Conservation (phyloP, 1,284 basidiomycete species). For the Kalmanozyma brasiliensis region DNA sequence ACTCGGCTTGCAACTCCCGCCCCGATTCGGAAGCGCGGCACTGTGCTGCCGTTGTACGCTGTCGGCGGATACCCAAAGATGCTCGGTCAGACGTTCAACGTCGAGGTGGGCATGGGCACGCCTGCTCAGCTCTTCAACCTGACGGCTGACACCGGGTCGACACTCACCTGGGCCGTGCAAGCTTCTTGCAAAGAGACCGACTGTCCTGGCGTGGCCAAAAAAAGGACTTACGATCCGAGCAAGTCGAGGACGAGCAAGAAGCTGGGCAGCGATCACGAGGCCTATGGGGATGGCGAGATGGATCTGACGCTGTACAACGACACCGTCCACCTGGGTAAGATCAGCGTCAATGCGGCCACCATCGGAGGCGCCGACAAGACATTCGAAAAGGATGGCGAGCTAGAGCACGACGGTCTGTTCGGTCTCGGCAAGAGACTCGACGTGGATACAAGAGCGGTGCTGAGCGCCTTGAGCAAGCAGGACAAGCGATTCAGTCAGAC, state of each 20-base stretch:
- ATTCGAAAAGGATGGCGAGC: slow-evolving; percentile 22
- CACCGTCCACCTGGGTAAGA: slow-evolving; percentile 9
- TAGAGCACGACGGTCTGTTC: slow-evolving; percentile 39
- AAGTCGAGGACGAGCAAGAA: slow-evolving; percentile 15
- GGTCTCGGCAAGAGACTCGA: slow-evolving; percentile 20
- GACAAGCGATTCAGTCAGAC: slow-evolving; percentile 5
- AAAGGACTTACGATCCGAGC: slow-evolving; percentile 18
- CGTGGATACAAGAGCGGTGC: slow-evolving; percentile 10
- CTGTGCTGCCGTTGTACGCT: slow-evolving; percentile 5
- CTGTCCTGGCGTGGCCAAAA: slow-evolving; percentile 19
- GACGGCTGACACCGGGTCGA: slow-evolving; percentile 42
- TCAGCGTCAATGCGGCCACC: slow-evolving; percentile 9
- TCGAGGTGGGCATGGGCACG: slow-evolving; percentile 24
- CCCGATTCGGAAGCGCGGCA: slow-evolving; percentile 12
- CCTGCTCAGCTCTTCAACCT: slow-evolving; percentile 29
- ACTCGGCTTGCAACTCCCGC: not conserved
- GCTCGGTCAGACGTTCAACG: slow-evolving; percentile 41
- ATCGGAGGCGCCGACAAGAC: slow-evolving; percentile 34
- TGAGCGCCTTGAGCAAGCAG: slow-evolving; percentile 12
- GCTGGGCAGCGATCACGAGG: slow-evolving; percentile 22
- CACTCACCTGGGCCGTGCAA: slow-evolving; percentile 30
- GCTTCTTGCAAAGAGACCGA: slow-evolving; percentile 18
- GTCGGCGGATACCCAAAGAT: slow-evolving; percentile 35
- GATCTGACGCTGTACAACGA: slow-evolving; percentile 28
- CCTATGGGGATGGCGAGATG: slow-evolving; percentile 44